Base-by-base conservation (phyloP, 2,329 filamentous ascomycete species). In the Trichoderma arundinaceum region DNA sequence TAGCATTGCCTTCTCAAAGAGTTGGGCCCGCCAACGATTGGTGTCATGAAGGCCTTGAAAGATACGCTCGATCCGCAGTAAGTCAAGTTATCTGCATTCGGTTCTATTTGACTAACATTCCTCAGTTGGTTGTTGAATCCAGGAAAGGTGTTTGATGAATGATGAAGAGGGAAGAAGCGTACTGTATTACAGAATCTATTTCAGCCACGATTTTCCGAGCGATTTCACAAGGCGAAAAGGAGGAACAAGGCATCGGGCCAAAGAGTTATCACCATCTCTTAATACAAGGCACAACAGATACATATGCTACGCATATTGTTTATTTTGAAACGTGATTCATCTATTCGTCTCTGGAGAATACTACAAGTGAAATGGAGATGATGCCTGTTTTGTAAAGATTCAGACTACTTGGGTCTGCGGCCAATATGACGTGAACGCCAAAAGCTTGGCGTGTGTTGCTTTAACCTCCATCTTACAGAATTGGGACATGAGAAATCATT, bases 31-130 rank as follows among this genome's bases (percentile, higher is more conserved):
- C 83, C 85, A 13, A 89, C 88, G 0, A 84, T 91, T 70, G 84
- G 83, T 43, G 83, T 90, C 7, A 91, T 91, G 89, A 86, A 84
- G 69, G 85, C 81, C 67, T 78, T 91, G 68, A 91, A 91, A 74
- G 75, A 78, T 12, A 82, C 87, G 4, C 77, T 91, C 32, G 89
- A 91, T 77, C 88, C 88, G 1, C 75, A 73, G 74, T 75, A 64
- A 60, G 74, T 70, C 22, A 28, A 28, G 2, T 28, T 28, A 28
- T 28, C 22, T 28, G 22, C 22, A 28, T 15, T 56, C 17, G 15
- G 19, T 13, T 33, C 22, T 12, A 32, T 56, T 17, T 49, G 15
- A 33, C 9, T 12, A 13, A 12, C 13, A 19, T 52, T 60, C 49
- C 58, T 35, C 9, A 76, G 86, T 59, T 90, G 88, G 86, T 75